Base-by-base conservation (phyloP, 768 basidiomycete species). In the Coprinopsis strossmayeri region DNA sequence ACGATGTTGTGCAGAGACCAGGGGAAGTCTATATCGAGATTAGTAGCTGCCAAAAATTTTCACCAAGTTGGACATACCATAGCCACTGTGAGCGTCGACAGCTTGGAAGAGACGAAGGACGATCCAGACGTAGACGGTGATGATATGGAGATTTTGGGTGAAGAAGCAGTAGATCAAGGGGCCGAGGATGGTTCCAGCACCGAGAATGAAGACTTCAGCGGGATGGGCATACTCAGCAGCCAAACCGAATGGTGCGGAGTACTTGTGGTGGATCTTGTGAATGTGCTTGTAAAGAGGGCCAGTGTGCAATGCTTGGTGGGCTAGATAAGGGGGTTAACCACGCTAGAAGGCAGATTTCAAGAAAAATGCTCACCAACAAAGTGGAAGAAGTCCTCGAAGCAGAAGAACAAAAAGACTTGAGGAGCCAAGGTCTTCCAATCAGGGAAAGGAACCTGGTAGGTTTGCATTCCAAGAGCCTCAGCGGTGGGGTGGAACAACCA, bases 161-260 rank as follows among this genome's bases (percentile, higher is more conserved):
- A 88, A 78, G 69, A 69, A 80, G 68, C 86, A 90, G 71, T 87
- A 96, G 46, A 95, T 70, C 35, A 97, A 67, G 2, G 95, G 95
- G 2, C 92, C 92, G 26, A 76, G 73, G 54, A 99, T 82, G 2
- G 95, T 96, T 27, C 95, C 96, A 15, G 82, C 79, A 21, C 93
- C 94, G 46, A 98, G 84, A 57, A 97, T 92, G 63, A 96, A 81
- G 46, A 95, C 89, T 66, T 99, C 96, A 10, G 91, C 82, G 0
- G 96, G 96, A 67, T 99, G 96, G 1, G 96, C 94, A 62, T 97
- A 98, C 66, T 99, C 95, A 2, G 96, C 95, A 1, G 91, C 94
- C 25, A 99, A 81, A 52, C 96, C 96, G 61, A 98, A 96, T 0
- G 96, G 96, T 15, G 95, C 95, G 7, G 87, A 87, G 68, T 91